phyloP scores from a whole-genome alignment of 225 moss, liverwort and hornwort species.

The Takakia lepidozioides region DNA sequence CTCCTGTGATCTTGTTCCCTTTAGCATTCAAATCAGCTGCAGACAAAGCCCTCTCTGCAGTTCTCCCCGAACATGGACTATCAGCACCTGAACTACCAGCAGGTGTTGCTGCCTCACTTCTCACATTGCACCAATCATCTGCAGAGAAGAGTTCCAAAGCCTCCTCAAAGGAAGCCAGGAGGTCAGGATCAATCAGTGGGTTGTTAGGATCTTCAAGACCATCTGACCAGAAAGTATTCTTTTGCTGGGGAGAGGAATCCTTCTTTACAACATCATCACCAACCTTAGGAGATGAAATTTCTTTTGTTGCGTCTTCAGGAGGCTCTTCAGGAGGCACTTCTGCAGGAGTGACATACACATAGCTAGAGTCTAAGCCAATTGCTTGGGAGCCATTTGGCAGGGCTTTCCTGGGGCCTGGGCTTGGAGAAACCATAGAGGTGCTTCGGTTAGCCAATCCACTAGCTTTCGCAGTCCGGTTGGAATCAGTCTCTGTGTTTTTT shows the following conservation, averaged over 20 bases:
- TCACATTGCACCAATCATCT: constrained; percentile 35
- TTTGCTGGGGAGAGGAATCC: constrained; percentile 4
- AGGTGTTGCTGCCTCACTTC: constrained; percentile 28
- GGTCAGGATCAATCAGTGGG: constrained; percentile 37
- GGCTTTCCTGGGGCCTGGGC: constrained; percentile 1
- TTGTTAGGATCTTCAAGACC: constrained; percentile 12
- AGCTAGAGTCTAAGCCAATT: background rate
- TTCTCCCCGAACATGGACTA: too few relatives aligned
- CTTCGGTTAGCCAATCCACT: constrained; percentile 8
- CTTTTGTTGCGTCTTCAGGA: background rate
- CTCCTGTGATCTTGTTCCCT: too few relatives aligned
- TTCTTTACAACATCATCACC: constrained; percentile 2
- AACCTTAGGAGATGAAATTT: background rate
- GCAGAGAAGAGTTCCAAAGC: constrained; percentile 45
- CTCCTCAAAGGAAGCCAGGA: constrained; percentile 50
- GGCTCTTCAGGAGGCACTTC: background rate
- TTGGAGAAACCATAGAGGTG: constrained; percentile 3
- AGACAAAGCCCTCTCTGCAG: too few relatives aligned
- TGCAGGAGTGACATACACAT: background rate
- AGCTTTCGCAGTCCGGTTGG: constrained; percentile 10
- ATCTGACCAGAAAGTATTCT: constrained; percentile 6
- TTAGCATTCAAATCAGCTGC: too few relatives aligned
- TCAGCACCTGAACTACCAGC: too few relatives aligned
- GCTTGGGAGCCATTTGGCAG: background rate
- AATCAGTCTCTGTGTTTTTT: background rate